Evolutionary conservation across 169 alveolate genomes (phyloP), one percentile per base, ranked within the genome.

Genomic region (Condylostoma magnum): DNA sequence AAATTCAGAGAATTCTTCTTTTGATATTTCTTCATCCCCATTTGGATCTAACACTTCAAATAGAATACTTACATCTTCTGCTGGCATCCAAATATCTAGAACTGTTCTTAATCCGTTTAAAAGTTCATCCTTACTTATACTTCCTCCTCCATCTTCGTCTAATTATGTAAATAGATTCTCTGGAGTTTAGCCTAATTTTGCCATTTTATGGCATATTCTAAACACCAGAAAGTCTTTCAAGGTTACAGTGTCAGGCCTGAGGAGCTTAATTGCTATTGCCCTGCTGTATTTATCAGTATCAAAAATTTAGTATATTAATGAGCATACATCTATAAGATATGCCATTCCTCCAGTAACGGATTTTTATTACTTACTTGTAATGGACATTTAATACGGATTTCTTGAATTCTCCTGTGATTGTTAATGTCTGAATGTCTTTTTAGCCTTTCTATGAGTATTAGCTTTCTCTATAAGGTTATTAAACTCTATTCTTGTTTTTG

Each of bases 51-150:
- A 25, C 30, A 18, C 18, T 22, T 15, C 28, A 63, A 67, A 67
- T 27, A 30, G 50, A 1, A 18, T 46, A n/a, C 50, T 30, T 20
- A 67, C 30, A 10, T 51, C 76, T 20, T 48, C 46, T n/a, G 25
- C 52, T 48, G 31, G n/a, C 2, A 67, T 41, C 65, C 76, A 67
- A 36, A 67, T 25, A 30, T 67, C 76, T 15, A 67, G n/a, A 34
- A n/a, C 28, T 2, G 38, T 12, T 46, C 34, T 67, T 3, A 36
- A 10, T 18, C 48, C 48, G 25, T 31, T 46, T 6, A 50, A 20
- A 31, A 67, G 34, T 34, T 67, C 76, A 15, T 47, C 28, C 10
- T 20, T 28, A 31, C 31, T 22, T 3, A 67, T 30, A 36, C 44
- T 51, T 5, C 47, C n/a, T 20, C 31, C 22, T 18, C 53, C 47